Evolutionary conservation across 2,329 filamentous ascomycete genomes (phyloP), one percentile per base, ranked within the genome.

Genomic region (Curvularia verruculosa): DNA sequence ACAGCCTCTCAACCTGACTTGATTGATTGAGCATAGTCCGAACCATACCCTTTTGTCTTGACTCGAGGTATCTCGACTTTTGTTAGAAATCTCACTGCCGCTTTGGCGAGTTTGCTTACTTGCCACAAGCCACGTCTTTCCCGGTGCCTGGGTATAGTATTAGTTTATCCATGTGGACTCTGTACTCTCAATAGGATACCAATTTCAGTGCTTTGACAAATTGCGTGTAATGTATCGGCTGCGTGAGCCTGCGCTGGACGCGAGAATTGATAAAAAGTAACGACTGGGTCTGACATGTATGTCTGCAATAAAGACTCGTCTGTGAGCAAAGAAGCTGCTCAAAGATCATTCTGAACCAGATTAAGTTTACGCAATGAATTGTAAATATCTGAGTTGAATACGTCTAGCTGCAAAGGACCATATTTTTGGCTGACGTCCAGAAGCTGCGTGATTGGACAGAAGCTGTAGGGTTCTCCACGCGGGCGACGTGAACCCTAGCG

Each of bases 401-500:
- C n/a, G n/a, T n/a, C n/a, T n/a, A 29, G 5, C 43, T 19, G 8
- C 8, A 19, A 6, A 26, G 43, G 18, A 12, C 9, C 40, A 43
- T 43, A 12, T 31, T 31, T 44, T 56, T 29, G 21, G 37, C 54
- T 58, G 46, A 58, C 55, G 45, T 49, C 47, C n/a, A 19, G 9
- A n/a, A 13, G 28, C 24, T n/a, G 12, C 41, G 50, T 68, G 64
- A 67, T 73, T 72, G 70, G 71, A 26, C 49, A 49, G 44, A 59
- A 55, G 26, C 19, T 40, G 36, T 58, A 59, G 47, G 58, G 54
- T 46, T 65, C 63, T 61, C 64, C 63, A 65, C 44, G 29, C 28
- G 5, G 34, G 21, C 34, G 36, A 26, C 34, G 29, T 39, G 9
- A n/a, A 29, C 26, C 26, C 39, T 59, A 54, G 59, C 54, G 65